A percentile compares a stretch with the other conserved stretches of the same genome.
phyloP scores from a whole-genome alignment of 306 rosid species.

The Castanea sativa region DNA sequence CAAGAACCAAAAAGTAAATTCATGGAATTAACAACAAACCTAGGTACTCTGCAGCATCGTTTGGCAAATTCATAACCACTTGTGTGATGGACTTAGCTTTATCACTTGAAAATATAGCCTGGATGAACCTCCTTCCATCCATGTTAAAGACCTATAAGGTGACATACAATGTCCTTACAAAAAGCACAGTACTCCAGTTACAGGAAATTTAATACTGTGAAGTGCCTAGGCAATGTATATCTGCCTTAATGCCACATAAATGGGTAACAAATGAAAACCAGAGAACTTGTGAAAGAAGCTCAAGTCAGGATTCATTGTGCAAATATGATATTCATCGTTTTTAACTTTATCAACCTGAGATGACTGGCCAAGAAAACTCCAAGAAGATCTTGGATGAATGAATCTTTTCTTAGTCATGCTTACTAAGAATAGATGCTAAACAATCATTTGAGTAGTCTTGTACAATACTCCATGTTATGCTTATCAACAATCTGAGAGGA shows the following conservation, averaged over 20 bases:
- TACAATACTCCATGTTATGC: neutral
- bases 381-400: neutral
- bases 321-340: neutral
- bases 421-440: neutral
- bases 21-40: conserved; percentile 36
- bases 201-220: conserved; percentile 7
- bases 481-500: neutral
- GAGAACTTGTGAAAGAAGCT: neutral
- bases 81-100: conserved; percentile 77
- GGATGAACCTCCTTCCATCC: conserved; percentile 97
- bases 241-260: conserved; percentile 19
- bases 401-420: neutral
- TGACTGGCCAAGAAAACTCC: neutral
- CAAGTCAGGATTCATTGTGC: neutral
- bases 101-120: conserved; percentile 70
- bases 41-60: conserved; percentile 82
- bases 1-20: neutral
- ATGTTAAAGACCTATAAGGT: conserved; percentile 73
- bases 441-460: neutral
- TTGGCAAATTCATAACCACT: conserved; percentile 96
- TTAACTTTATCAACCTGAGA: neutral
- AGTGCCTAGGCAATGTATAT: conserved; percentile 25
- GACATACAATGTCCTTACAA: conserved; percentile 18
- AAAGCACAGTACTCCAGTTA: conserved; percentile 15
- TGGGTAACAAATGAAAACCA: conserved; percentile 1